A percentile compares a stretch with the other conserved stretches of the same genome.
These are phyloP conservation scores for Lecanosticta acicola DNA, from an alignment of 2,329 filamentous ascomycete species.

Conservation along the genomic window DNA sequence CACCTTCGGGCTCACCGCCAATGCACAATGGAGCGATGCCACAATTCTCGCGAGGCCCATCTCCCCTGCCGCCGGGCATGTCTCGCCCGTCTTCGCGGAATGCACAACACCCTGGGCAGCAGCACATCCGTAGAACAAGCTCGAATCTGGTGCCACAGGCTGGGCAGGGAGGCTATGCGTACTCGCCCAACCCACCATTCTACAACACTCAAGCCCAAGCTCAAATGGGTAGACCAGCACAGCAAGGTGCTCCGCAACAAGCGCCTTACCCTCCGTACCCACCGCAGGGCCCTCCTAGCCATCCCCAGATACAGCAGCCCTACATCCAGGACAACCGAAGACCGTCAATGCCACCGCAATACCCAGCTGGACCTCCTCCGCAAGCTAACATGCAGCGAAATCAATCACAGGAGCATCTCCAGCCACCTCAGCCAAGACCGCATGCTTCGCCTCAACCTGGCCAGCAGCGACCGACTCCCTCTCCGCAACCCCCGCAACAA, in stretches of 20 bases:
- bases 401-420: conserved; percentile 22
- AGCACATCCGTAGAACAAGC: conserved; percentile 63
- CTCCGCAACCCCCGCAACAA: conserved; percentile 48
- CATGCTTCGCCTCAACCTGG: conserved; percentile 35
- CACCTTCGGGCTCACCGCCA: conserved; percentile 81
- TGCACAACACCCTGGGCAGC: conserved; percentile 58
- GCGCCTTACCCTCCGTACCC: conserved; percentile 28
- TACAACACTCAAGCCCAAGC: conserved; percentile 57
- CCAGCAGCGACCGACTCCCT: conserved; percentile 35
- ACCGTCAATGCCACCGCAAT: conserved; percentile 66
- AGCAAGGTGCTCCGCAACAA: conserved; percentile 18
- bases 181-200: conserved; percentile 78
- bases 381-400: conserved; percentile 48
- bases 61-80: conserved; percentile 69
- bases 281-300: conserved; percentile 24
- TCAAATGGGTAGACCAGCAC: conserved; percentile 40
- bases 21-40: conserved; percentile 66
- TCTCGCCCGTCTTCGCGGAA: conserved; percentile 78
- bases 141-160: conserved; percentile 63
- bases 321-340: conserved; percentile 73
- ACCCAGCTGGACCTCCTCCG: conserved; percentile 52
- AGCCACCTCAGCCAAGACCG: conserved; percentile 32
- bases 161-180: conserved; percentile 60
- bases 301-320: conserved; percentile 55
- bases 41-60: conserved; percentile 68